Evolutionary conservation across 768 basidiomycete genomes (phyloP).

Genomic region (Phanerochaete carnosa): DNA sequence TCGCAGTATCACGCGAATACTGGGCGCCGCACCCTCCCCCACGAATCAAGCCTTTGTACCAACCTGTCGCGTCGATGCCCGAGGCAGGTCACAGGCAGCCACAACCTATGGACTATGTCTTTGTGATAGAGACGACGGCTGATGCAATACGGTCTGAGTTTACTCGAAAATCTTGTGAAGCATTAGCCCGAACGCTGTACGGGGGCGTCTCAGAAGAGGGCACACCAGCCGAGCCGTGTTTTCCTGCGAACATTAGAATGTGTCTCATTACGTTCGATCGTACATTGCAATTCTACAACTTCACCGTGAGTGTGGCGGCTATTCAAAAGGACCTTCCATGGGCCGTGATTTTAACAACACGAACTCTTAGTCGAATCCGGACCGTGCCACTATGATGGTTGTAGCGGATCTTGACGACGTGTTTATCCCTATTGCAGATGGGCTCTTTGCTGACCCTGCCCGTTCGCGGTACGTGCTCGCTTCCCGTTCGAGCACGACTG

Average conservation of each 20-base stretch:
- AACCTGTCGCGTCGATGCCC: conserved; percentile 45
- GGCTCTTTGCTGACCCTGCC: conserved; percentile 73
- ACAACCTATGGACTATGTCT: conserved; percentile 70
- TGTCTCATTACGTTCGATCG: conserved; percentile 82
- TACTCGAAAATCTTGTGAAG: conserved; percentile 59
- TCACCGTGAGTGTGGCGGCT: conserved; percentile 59
- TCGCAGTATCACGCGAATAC: conserved; percentile 73
- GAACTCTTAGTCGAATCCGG: conserved; percentile 37
- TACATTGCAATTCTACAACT: conserved; percentile 82
- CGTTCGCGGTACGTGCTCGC: conserved; percentile 57
- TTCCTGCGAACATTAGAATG: conserved; percentile 54
- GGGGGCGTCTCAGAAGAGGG: conserved; percentile 46
- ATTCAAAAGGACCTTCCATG: background rate
- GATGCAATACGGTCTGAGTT: conserved; percentile 70
- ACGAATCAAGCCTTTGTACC: conserved; percentile 50
- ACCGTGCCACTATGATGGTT: conserved; percentile 65
- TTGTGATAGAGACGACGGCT: conserved; percentile 80
- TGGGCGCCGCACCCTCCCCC: conserved; percentile 74
- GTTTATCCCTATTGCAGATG: conserved; percentile 72
- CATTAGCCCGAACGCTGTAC: conserved; percentile 62
- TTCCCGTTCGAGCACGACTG: background rate
- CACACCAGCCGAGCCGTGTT: conserved; percentile 39
- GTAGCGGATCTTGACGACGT: conserved; percentile 91
- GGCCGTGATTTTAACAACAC: background rate
- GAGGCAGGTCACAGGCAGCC: conserved; percentile 47